A percentile compares a stretch with the other conserved stretches of the same genome.
Conservation (phyloP, 495 filamentous ascomycete genomes). For the Xylaria curta region DNA sequence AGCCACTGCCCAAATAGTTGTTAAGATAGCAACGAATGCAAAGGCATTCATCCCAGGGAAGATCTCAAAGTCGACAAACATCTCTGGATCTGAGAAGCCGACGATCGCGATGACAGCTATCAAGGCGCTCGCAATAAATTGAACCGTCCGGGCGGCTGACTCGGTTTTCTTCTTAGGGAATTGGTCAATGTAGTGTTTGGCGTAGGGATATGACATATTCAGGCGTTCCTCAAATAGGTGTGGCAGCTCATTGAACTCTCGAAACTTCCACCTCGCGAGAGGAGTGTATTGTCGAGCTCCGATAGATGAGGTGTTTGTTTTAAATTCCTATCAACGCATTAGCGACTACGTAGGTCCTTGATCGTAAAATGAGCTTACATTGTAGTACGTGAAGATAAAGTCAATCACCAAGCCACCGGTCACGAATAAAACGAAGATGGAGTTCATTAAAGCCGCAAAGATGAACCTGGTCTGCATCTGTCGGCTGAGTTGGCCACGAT, state of each 20-base stretch:
- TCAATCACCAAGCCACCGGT: conserved; percentile 81
- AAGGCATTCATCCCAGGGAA: conserved; percentile 60
- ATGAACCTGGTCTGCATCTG: conserved; percentile 75
- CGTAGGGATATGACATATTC: conserved; percentile 95
- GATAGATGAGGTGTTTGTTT: conserved; percentile 81
- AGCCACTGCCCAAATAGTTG: conserved; percentile 77
- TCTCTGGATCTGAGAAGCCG: conserved; percentile 83
- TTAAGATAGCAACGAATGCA: conserved; percentile 50
- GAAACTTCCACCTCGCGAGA: conserved; percentile 96
- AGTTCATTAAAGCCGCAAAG: conserved; percentile 84
- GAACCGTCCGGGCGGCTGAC: conserved; percentile 79
- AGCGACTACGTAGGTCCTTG: conserved; percentile 13
- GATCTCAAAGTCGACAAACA: conserved; percentile 91
- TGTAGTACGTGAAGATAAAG: conserved; percentile 92
- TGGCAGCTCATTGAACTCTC: conserved; percentile 95
- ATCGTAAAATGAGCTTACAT: conserved; percentile 55
- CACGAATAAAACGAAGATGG: conserved; percentile 83
- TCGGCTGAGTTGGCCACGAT: conserved; percentile 78
- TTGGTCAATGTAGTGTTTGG: conserved; percentile 89
- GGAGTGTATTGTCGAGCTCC: conserved; percentile 89
- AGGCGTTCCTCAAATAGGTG: conserved; percentile 88
- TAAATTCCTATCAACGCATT: conserved; percentile 69
- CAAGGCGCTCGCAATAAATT: conserved; percentile 86
- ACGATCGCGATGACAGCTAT: conserved; percentile 81
- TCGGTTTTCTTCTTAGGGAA: conserved; percentile 95